Evolutionary conservation across 805 yeast species (phyloP).

Genomic region (Ogataea ramenticola): DNA sequence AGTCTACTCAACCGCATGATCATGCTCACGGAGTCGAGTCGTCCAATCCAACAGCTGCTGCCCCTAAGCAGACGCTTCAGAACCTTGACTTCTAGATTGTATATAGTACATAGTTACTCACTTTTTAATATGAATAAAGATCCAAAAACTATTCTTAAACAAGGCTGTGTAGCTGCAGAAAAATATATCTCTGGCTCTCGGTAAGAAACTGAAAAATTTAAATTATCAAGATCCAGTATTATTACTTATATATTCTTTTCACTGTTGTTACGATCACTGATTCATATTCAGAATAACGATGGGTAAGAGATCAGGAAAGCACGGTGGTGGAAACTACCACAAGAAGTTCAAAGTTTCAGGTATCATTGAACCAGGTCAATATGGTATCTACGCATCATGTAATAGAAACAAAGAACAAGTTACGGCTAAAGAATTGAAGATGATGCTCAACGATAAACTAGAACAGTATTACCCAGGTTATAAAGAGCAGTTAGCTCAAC

Average conservation of each 20-base stretch:
- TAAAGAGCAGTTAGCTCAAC: conserved; percentile 12
- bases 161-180: too few species aligned
- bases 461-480: conserved; percentile 35
- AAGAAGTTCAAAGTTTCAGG: conserved; percentile 42
- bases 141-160: neutral
- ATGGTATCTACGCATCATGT: conserved; percentile 89
- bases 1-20: neutral
- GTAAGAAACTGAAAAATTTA: neutral
- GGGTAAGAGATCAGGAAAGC: conserved; percentile 19
- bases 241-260: too few species aligned
- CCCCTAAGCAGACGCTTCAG: neutral
- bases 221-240: too few species aligned
- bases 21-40: neutral
- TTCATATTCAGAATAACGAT: conserved; percentile 3
- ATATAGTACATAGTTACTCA: too few species aligned
- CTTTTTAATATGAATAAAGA: too few species aligned
- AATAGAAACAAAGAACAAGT: conserved; percentile 70
- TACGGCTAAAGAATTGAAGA: conserved; percentile 67
- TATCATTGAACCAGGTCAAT: conserved; percentile 72
- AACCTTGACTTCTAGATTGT: neutral
- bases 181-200: too few species aligned
- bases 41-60: neutral
- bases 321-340: conserved; percentile 7
- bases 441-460: conserved; percentile 47
- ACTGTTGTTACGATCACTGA: too few species aligned